These are phyloP conservation scores for Pseudocercospora pini-densiflorae DNA, from an alignment of 2,329 filamentous ascomycete species.

Conservation along the genomic window DNA sequence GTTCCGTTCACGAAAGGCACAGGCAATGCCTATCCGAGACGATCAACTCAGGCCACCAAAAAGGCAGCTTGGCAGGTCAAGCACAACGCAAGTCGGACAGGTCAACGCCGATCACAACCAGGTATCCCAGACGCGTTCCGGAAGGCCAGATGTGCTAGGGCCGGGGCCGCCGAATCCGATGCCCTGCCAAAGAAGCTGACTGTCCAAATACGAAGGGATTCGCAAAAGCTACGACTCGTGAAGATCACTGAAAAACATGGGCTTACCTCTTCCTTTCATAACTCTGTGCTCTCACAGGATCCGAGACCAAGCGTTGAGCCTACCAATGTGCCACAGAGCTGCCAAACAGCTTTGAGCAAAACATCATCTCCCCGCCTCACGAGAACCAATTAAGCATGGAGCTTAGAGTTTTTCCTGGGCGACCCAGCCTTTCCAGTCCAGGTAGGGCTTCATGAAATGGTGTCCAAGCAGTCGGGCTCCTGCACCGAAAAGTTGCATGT, in stretches of 20 bases:
- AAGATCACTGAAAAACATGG: neutral
- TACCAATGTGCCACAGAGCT: neutral
- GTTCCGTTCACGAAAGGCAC: slow-evolving; percentile 6
- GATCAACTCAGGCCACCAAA: neutral
- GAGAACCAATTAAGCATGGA: slow-evolving; percentile 1
- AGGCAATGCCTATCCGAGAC: neutral
- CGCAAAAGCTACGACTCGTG: neutral
- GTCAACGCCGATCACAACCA: slow-evolving; percentile 1
- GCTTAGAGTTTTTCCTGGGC: neutral
- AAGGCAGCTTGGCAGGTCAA: slow-evolving; percentile 2
- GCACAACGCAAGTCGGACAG: neutral
- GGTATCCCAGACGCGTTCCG: neutral
- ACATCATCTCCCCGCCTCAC: slow-evolving; percentile 1
- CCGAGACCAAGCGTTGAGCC: neutral
- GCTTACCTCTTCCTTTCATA: neutral
- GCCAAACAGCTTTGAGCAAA: neutral
- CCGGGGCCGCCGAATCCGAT: neutral
- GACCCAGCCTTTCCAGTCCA: neutral
- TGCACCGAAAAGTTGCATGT: neutral
- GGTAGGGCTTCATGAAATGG: neutral
- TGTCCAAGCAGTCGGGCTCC: neutral
- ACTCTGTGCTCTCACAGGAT: neutral
- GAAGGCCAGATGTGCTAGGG: neutral
- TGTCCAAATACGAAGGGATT: neutral
- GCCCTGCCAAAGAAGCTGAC: neutral